A percentile compares a stretch with the other conserved stretches of the same genome.
phyloP scores from a whole-genome alignment of 179 eudicot genomes.

The Vitellaria paradoxa region DNA sequence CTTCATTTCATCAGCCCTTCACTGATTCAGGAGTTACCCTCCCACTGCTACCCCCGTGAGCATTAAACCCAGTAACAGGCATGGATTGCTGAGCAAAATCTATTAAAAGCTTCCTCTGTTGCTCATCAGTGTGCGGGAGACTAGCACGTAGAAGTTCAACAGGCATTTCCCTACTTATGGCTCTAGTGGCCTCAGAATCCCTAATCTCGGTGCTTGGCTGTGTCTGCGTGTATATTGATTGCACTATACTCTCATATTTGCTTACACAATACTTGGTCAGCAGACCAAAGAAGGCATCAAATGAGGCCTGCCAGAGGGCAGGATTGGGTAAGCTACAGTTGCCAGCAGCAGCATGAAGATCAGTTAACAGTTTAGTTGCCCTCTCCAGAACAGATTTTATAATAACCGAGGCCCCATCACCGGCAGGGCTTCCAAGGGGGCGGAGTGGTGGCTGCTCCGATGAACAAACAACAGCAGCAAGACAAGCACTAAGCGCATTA shows the following conservation, averaged over 20 bases:
- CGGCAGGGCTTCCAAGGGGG: slow-evolving; percentile 80
- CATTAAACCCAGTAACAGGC: slow-evolving; percentile 51
- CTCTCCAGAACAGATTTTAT: slow-evolving; percentile 76
- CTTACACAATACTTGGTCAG: slow-evolving; percentile 76
- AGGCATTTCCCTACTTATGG: slow-evolving; percentile 83
- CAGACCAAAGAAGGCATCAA: slow-evolving; percentile 76
- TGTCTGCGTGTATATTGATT: slow-evolving; percentile 49
- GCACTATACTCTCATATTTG: slow-evolving; percentile 77
- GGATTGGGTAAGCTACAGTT: slow-evolving; percentile 44
- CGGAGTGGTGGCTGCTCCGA: slow-evolving; percentile 87
- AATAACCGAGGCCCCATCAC: slow-evolving; percentile 83
- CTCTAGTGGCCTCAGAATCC: slow-evolving; percentile 58
- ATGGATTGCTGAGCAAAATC: slow-evolving; percentile 78
- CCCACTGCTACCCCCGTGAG: slow-evolving; percentile 38
- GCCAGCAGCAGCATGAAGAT: slow-evolving; percentile 36
- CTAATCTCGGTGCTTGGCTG: slow-evolving; percentile 38
- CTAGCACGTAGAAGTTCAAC: slow-evolving; percentile 88
- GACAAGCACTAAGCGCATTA: slow-evolving; percentile 81
- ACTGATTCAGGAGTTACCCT: slow-evolving; percentile 40
- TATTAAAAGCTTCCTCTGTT: slow-evolving; percentile 61
- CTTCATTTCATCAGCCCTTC: slow-evolving; percentile 25
- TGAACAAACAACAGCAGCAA: slow-evolving; percentile 96
- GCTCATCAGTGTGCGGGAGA: slow-evolving; percentile 83
- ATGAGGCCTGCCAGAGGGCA: slow-evolving; percentile 92
- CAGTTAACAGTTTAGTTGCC: slow-evolving; percentile 74